Evolutionary conservation across 2,329 filamentous ascomycete species (phyloP).

Genomic region (Fusarium sublunatum): DNA sequence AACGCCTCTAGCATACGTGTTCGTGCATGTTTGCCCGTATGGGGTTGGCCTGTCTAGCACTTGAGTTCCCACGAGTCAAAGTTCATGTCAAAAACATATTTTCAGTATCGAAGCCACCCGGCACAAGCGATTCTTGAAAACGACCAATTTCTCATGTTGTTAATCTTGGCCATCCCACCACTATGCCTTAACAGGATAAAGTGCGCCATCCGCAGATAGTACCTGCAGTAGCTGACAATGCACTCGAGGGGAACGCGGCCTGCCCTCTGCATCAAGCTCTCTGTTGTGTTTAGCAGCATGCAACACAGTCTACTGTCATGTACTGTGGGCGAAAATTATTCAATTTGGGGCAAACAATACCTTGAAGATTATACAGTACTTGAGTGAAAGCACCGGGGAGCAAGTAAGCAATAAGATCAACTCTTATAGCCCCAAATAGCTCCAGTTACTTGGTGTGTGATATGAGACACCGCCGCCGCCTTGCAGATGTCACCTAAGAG

Average conservation of each 20-base stretch:
- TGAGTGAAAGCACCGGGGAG: no score
- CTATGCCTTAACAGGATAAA: slow-evolving; percentile 21
- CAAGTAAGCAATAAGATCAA: neutral
- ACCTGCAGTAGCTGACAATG: slow-evolving; percentile 33
- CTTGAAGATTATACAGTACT: no score
- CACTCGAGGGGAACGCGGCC: slow-evolving; percentile 5
- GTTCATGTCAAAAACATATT: neutral
- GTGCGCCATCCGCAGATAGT: slow-evolving; percentile 16
- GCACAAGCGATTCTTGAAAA: no score
- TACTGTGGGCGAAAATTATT: neutral
- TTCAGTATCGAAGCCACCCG: no score
- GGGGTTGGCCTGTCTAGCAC: slow-evolving; percentile 2
- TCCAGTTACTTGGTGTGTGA: neutral
- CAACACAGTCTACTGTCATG: neutral
- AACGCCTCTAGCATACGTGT: slow-evolving; percentile 32
- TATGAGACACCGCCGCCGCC: neutral
- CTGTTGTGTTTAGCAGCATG: neutral
- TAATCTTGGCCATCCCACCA: slow-evolving; percentile 6
- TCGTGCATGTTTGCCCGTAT: slow-evolving; percentile 19
- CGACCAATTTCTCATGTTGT: no score
- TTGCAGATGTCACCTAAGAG: neutral
- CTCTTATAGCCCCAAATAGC: neutral
- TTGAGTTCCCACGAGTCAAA: neutral
- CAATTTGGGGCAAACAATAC: no score
- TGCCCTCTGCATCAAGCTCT: slow-evolving; percentile 12